These are phyloP conservation scores for Kregervanrija fluxuum DNA, from an alignment of 805 yeast species.

Conservation along the genomic window DNA sequence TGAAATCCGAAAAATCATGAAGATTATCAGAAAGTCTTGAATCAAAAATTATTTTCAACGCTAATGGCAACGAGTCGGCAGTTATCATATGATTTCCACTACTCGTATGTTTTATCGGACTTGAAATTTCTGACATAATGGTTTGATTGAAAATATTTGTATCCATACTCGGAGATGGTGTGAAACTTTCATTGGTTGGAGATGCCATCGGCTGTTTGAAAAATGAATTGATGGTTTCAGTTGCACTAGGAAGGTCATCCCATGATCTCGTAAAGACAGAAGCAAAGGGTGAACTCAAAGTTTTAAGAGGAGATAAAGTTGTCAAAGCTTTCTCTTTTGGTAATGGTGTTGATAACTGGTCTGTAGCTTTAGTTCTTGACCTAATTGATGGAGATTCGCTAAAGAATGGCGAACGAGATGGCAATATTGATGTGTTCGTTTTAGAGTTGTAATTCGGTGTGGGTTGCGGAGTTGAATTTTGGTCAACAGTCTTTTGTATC, in stretches of 20 bases:
- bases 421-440: no score
- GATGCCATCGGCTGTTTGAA: slow-evolving; percentile 9
- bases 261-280: background rate
- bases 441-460: no score
- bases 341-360: background rate
- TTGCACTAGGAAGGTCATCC: background rate
- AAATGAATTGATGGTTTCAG: slow-evolving; percentile 1
- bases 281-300: slow-evolving; percentile 4
- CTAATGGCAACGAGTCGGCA: slow-evolving; percentile 13
- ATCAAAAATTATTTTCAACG: slow-evolving; percentile 19
- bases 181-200: background rate
- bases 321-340: background rate
- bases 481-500: no score
- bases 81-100: background rate
- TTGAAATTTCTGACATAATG: slow-evolving; percentile 5
- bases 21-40: slow-evolving; percentile 20
- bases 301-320: background rate
- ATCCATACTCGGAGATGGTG: background rate
- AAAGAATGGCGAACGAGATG: no score
- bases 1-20: slow-evolving; percentile 18
- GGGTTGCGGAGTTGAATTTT: no score
- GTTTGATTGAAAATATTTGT: slow-evolving; percentile 5
- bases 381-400: no score
- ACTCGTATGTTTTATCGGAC: slow-evolving; percentile 2
- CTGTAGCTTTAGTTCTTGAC: no score